These are phyloP conservation scores for Phialophora chinensis DNA, from an alignment of 2,329 filamentous ascomycete genomes.

Conservation along the genomic window DNA sequence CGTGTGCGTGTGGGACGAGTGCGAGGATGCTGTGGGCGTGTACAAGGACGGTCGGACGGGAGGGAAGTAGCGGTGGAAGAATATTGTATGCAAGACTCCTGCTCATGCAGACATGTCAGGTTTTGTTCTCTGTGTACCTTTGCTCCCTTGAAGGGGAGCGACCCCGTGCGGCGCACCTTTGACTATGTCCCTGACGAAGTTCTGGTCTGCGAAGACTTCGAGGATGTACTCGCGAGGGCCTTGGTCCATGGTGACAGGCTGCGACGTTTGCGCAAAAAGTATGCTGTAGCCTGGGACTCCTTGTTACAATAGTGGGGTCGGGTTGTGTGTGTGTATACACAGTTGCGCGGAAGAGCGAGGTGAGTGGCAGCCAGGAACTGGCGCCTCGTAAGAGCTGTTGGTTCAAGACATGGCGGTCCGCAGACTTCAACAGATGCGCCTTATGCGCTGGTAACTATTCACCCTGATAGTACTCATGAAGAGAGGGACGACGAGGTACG, in stretches of 20 bases:
- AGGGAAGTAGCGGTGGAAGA: conserved; percentile 98
- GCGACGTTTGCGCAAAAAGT: conserved; percentile 15
- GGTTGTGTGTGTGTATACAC: conserved; percentile 11
- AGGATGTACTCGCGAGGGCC: conserved; percentile 86
- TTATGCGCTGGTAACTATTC: conserved; percentile 15
- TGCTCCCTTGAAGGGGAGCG: neutral
- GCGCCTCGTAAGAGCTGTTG: conserved; percentile 31
- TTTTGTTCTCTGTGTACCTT: neutral
- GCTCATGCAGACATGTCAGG: conserved; percentile 14
- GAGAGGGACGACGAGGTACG: conserved; percentile 12
- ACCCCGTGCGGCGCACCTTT: conserved; percentile 67
- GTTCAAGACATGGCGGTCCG: conserved; percentile 35
- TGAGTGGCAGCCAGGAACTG: conserved; percentile 37
- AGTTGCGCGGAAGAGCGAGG: neutral
- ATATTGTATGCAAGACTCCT: conserved; percentile 96
- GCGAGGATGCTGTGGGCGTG: conserved; percentile 40
- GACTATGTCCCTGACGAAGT: conserved; percentile 87
- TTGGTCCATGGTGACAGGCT: conserved; percentile 41
- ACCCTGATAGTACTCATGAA: conserved; percentile 8
- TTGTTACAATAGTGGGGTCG: conserved; percentile 21
- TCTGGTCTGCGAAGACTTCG: conserved; percentile 90
- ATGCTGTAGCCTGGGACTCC: conserved; percentile 8
- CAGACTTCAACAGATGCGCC: conserved; percentile 23
- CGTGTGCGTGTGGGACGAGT: conserved; percentile 24
- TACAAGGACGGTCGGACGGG: conserved; percentile 80